A percentile compares a stretch with the other conserved stretches of the same genome.
phyloP scores from a whole-genome alignment of 768 basidiomycete genomes.

The Thelephora ganbajun region DNA sequence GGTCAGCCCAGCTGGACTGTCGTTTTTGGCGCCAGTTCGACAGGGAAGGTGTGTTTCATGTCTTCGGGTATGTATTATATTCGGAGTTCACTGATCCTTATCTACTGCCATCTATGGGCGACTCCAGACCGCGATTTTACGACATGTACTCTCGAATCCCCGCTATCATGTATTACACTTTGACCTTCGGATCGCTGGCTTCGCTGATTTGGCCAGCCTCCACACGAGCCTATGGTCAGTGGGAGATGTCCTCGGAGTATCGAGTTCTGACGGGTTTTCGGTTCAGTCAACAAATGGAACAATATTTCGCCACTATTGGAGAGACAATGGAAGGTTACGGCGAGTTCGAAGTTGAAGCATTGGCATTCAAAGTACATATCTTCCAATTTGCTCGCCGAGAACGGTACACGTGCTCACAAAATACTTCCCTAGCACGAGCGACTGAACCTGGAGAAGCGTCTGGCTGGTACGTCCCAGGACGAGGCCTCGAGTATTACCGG shows the following conservation, averaged over 20 bases:
- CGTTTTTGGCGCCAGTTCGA: constrained; percentile 67
- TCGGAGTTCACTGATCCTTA: neutral
- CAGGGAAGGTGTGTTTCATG: constrained; percentile 46
- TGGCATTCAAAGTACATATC: constrained; percentile 56
- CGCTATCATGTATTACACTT: constrained; percentile 73
- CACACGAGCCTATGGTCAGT: constrained; percentile 44
- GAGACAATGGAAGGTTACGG: constrained; percentile 41
- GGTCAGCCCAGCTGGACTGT: constrained; percentile 70
- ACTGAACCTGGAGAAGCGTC: constrained; percentile 52
- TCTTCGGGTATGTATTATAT: neutral
- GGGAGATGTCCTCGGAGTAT: neutral
- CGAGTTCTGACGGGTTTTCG: neutral
- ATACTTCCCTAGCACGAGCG: constrained; percentile 47
- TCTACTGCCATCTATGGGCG: neutral
- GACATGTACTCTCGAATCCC: constrained; percentile 58
- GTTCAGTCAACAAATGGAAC: constrained; percentile 61
- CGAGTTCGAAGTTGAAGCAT: constrained; percentile 61
- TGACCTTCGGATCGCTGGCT: constrained; percentile 73
- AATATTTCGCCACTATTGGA: constrained; percentile 58
- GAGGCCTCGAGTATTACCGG: constrained; percentile 10
- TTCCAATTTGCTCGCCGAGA: neutral
- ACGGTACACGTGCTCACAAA: constrained; percentile 3
- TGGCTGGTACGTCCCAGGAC: constrained; percentile 28
- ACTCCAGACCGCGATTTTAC: constrained; percentile 55
- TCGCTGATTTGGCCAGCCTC: constrained; percentile 66